Percentiles rank a stretch among this genome's conserved stretches.
These are phyloP conservation scores for Leersia perrieri DNA, from an alignment of 176 grass and related monocot genomes.

Conservation along the genomic window DNA sequence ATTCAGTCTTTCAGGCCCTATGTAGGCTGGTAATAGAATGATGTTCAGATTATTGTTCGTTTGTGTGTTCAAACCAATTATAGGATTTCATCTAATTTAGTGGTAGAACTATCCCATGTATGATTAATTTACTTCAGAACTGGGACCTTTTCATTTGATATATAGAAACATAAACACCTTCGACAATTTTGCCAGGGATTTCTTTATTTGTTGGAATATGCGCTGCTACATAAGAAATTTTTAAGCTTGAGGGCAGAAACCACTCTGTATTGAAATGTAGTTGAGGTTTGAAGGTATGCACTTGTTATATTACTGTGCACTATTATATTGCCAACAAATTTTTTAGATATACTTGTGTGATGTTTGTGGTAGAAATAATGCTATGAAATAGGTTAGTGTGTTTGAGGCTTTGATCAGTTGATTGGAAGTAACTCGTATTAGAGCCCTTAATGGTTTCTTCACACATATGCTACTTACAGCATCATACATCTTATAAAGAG, in stretches of 20 bases:
- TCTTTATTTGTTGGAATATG: too few species aligned
- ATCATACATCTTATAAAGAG: slow-evolving; percentile 33
- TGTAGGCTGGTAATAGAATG: slow-evolving; percentile 6
- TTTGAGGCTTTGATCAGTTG: not conserved
- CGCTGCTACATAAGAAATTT: too few species aligned
- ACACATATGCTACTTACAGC: slow-evolving; percentile 8
- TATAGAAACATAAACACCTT: not conserved
- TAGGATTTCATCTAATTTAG: not conserved
- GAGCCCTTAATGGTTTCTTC: slow-evolving; percentile 22
- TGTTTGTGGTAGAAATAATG: slow-evolving; percentile 16
- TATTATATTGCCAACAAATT: slow-evolving; percentile 5
- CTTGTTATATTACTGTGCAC: too few species aligned
- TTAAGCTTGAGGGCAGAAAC: too few species aligned
- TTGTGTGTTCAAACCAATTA: slow-evolving; percentile 7
- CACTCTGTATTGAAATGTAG: too few species aligned
- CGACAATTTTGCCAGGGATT: not conserved
- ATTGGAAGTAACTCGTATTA: slow-evolving; percentile 1
- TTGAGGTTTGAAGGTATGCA: too few species aligned
- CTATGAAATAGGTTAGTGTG: slow-evolving; percentile 13
- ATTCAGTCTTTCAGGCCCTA: not conserved
- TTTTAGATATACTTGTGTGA: not conserved
- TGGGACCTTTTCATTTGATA: not conserved
- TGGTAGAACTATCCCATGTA: not conserved
- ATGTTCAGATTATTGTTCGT: slow-evolving; percentile 1
- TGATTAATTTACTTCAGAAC: slow-evolving; percentile 5